Conservation (phyloP, 768 basidiomycete genomes). For the Rhodotorula diobovata region DNA sequence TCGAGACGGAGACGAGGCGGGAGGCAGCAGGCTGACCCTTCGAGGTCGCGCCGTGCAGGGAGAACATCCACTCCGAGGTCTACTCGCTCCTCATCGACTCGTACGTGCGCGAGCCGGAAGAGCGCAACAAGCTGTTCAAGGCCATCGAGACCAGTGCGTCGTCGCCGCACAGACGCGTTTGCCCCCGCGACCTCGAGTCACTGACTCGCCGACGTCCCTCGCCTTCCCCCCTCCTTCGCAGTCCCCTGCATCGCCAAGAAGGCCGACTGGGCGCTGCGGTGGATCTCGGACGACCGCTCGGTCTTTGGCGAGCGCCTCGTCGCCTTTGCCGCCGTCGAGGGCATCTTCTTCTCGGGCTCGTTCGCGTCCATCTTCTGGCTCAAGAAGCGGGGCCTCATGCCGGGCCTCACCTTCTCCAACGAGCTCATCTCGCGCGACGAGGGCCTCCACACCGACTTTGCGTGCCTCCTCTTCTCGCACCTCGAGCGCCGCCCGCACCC, state of each 20-base stretch:
- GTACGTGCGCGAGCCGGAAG: conserved; percentile 73
- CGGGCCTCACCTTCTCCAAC: conserved; percentile 78
- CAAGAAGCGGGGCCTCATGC: conserved; percentile 93
- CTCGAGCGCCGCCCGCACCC: conserved; percentile 74
- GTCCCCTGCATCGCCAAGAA: conserved; percentile 84
- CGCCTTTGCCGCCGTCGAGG: conserved; percentile 93
- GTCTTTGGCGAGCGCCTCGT: conserved; percentile 82
- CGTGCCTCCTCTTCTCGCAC: conserved; percentile 79
- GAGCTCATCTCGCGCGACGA: conserved; percentile 76
- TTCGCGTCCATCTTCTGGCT: conserved; percentile 93
- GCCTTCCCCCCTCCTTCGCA: background rate
- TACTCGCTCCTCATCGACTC: conserved; percentile 90
- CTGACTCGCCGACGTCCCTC: too few species aligned
- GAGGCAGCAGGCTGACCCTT: background rate
- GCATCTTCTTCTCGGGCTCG: conserved; percentile 86
- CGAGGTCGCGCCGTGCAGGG: conserved; percentile 45
- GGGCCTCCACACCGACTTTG: conserved; percentile 93
- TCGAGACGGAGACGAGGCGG: too few species aligned
- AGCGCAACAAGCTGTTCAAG: conserved; percentile 78
- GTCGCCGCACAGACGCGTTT: too few species aligned
- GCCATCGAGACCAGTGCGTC: conserved; percentile 71
- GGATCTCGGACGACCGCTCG: conserved; percentile 75
- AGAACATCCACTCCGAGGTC: conserved; percentile 91
- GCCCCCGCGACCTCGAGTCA: too few species aligned
- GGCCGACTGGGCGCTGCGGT: conserved; percentile 85